phyloP scores from a whole-genome alignment of 2,329 filamentous ascomycete species.

The Phyllosticta paracitricarpa region DNA sequence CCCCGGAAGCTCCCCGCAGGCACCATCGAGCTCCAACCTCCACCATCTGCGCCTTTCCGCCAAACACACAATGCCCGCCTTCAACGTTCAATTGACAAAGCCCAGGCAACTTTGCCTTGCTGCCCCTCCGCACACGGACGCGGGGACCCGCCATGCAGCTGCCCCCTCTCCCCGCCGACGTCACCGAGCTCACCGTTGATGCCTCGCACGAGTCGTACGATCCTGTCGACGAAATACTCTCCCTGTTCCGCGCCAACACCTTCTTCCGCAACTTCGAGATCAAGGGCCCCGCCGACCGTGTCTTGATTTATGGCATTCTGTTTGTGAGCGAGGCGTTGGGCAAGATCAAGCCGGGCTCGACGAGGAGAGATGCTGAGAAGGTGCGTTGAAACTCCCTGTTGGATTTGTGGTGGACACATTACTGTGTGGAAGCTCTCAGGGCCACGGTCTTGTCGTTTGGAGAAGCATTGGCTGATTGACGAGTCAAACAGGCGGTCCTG shows the following conservation, averaged over 20 bases:
- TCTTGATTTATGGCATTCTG: slow-evolving; percentile 93
- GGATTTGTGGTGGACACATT: neutral
- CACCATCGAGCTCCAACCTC: slow-evolving; percentile 2
- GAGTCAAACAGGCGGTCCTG: slow-evolving; percentile 56
- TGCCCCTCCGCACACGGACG: slow-evolving; percentile 88
- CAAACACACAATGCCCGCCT: neutral
- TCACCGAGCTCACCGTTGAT: slow-evolving; percentile 53
- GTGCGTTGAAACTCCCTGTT: slow-evolving; percentile 22
- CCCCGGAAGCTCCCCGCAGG: slow-evolving; percentile 9
- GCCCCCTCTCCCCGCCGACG: slow-evolving; percentile 41
- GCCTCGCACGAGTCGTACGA: slow-evolving; percentile 90
- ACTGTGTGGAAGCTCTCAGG: neutral
- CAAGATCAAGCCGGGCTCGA: slow-evolving; percentile 72
- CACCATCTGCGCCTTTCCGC: neutral
- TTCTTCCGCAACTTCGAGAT: slow-evolving; percentile 99
- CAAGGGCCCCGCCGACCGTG: slow-evolving; percentile 85
- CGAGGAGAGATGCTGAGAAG: slow-evolving; percentile 56
- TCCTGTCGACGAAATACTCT: slow-evolving; percentile 85
- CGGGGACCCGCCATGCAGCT: slow-evolving; percentile 91
- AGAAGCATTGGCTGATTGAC: neutral
- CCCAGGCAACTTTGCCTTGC: slow-evolving; percentile 81
- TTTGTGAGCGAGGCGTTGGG: slow-evolving; percentile 84
- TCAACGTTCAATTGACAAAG: slow-evolving; percentile 7
- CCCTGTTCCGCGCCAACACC: slow-evolving; percentile 92
- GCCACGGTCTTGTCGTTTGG: neutral